Evolutionary conservation across 306 rosid species (phyloP), one percentile per base, ranked within the genome.

Genomic region (Medicago ruthenica): DNA sequence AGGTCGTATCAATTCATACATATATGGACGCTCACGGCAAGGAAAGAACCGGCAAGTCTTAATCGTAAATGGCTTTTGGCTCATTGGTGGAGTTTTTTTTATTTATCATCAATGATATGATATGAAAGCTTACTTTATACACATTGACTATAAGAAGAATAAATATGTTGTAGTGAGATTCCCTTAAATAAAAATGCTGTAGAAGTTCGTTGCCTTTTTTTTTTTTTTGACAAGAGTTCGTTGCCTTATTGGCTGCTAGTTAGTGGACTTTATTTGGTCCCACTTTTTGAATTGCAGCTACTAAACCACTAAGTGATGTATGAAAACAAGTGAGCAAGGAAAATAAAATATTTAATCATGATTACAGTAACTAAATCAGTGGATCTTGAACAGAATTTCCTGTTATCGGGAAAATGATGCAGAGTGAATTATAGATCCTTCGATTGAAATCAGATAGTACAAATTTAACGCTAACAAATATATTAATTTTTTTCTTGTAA

Each of bases 201-300:
- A 44, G 50, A 77, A 69, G 31, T 48, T 24, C 16, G 5, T 48
- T 44, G 51, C 47, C n/a, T 48, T 48, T n/a, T n/a, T n/a, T n/a
- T n/a, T n/a, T n/a, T n/a, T n/a, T n/a, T n/a, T n/a, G n/a, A n/a
- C n/a, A n/a, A n/a, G n/a, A 69, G 31, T 48, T 24, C 16, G 5
- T 48, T 44, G 51, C 47, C n/a, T 48, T 48, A 37, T 15, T 24
- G 17, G 58, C 17, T 54, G 10, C 50, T 58, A 12, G 40, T 69
- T 42, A 27, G 81, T 60, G 76, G 70, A 58, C 31, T 15, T 15
- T 6, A 59, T 60, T 17, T 21, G 70, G 60, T 40, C 70, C 76
- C 53, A 78, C 58, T 57, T 31, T 7, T 27, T 31, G 44, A 16
- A 34, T 73, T 24, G 54, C 64, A 74, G 18, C 59, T 24, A 74